These are phyloP conservation scores for Kickxella alabastrina DNA, from an alignment of 192 early-diverging fungal genomes.

Conservation along the genomic window DNA sequence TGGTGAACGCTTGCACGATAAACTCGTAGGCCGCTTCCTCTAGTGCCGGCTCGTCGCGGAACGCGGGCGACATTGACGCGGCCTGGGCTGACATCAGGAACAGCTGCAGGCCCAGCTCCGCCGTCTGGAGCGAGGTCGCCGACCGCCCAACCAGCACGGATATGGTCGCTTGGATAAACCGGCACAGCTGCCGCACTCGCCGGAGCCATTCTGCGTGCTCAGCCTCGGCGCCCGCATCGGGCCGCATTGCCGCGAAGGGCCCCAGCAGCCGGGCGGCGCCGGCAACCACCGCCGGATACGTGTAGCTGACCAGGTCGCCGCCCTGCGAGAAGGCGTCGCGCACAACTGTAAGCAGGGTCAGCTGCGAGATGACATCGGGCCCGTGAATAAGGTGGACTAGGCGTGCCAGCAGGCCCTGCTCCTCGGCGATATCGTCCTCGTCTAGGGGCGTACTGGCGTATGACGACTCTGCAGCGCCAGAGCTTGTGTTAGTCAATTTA, in stretches of 20 bases:
- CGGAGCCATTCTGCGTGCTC: slow-evolving; percentile 50
- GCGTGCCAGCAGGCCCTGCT: slow-evolving; percentile 85
- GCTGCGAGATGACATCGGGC: slow-evolving; percentile 73
- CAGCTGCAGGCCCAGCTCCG: slow-evolving; percentile 68
- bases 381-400: slow-evolving; percentile 70
- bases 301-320: slow-evolving; percentile 87
- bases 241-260: slow-evolving; percentile 44
- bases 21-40: slow-evolving; percentile 98
- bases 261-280: slow-evolving; percentile 41
- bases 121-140: slow-evolving; percentile 30
- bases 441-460: slow-evolving; percentile 53
- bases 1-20: slow-evolving; percentile 93
- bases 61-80: slow-evolving; percentile 59
- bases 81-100: slow-evolving; percentile 83
- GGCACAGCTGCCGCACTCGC: slow-evolving; percentile 78
- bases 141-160: slow-evolving; percentile 65
- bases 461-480: slow-evolving; percentile 4
- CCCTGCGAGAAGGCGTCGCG: slow-evolving; percentile 87
- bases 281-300: slow-evolving; percentile 80
- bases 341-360: slow-evolving; percentile 76
- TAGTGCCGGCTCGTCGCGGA: slow-evolving; percentile 65
- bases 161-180: slow-evolving; percentile 86
- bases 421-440: slow-evolving; percentile 86
- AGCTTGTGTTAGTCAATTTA: not conserved
- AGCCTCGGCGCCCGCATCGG: slow-evolving; percentile 9